Evolutionary conservation across 805 yeast genomes (phyloP), one percentile per base, ranked within the genome.

Genomic region (Yamadazyma akitaensis): DNA sequence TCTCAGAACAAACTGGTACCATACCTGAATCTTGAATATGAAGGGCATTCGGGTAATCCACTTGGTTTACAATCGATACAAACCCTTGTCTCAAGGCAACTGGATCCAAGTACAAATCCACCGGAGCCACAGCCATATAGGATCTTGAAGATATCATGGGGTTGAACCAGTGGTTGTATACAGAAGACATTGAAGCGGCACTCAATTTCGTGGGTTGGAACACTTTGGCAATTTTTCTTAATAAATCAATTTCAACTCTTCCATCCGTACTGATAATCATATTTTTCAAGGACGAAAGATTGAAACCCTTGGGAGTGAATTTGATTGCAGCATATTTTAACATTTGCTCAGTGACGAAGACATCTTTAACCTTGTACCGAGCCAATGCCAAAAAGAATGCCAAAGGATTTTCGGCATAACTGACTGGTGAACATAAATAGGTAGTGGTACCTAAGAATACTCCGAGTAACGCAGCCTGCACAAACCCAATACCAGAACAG

Each of bases 11-110:
- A 8, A 90, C 91, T 0, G 97, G 95, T 0, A 91, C 97, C 75
- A 92, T 86, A 11, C 99, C 99, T 0, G 96, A 88, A 59, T 94
- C 99, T 59, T 90, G 96, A 8, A 94, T 67, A 47, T 83, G 84
- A 43, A 94, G 68, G 0, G 90, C 88, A 53, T 77, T 75, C 3
- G 87, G 83, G 21, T 75, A 75, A 51, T 81, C 85, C 3, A 78
- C 78, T 10, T 89, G 92, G 54, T 87, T 85, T 5, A 89, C 91
- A 21, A 87, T 76, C 17, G 86, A 81, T 2, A 94, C 77, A 44
- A 84, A 80, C 2, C 99, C 99, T 51, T 89, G 92, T n/a, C 97
- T 76, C 48, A 94, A 72, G 0, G 96, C 92, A 40, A 85, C 73
- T 0, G 96, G 90, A 59, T 94, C 98, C 43, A 94, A 72, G 75